Conservation (phyloP, 78 protist genomes). For the Guillardia theta region DNA sequence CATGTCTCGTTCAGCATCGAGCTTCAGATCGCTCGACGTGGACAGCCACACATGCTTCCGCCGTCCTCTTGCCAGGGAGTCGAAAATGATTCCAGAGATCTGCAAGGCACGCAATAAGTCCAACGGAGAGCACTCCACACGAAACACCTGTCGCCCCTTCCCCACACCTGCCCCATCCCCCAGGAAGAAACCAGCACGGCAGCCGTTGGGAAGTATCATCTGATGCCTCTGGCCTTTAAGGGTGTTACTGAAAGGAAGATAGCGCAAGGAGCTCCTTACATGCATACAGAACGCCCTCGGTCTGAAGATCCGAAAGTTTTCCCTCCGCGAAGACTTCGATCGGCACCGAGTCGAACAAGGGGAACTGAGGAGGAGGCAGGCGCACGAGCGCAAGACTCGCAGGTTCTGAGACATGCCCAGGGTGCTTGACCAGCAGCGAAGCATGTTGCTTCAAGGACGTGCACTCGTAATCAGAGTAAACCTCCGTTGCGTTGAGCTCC, state of each 20-base stretch:
- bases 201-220: background rate
- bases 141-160: constrained; percentile 3
- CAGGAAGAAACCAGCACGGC: background rate
- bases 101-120: background rate
- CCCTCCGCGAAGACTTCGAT: background rate
- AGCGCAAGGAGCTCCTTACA: too few species aligned
- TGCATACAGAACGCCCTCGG: background rate
- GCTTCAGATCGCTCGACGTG: background rate
- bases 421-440: background rate
- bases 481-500: background rate
- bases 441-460: too few species aligned
- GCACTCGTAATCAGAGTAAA: background rate
- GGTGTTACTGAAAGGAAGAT: too few species aligned
- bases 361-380: background rate
- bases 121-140: background rate
- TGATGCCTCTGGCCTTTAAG: background rate
- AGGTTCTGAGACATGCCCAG: background rate
- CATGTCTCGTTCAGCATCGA: constrained; percentile 27
- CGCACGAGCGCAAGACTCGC: background rate
- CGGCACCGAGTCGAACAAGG: background rate
- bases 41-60: constrained; percentile 37
- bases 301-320: background rate
- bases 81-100: background rate
- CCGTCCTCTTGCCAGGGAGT: background rate
- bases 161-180: constrained; percentile 34